Evolutionary conservation across 352 stramenopile genomes (phyloP).

Genomic region (Phytophthora hybrid): DNA sequence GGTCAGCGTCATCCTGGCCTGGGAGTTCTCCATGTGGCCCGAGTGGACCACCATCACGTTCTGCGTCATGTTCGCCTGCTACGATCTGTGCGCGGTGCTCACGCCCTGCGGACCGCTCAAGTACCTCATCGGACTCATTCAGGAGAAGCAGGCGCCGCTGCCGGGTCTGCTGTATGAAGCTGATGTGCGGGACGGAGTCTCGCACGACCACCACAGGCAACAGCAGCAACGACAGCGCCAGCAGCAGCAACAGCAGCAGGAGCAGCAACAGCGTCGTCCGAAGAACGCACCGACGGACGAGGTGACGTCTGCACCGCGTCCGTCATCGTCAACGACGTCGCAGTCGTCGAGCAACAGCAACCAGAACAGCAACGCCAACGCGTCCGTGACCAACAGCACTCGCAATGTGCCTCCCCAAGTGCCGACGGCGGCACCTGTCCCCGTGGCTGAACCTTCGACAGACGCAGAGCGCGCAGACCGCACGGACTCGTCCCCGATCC

Average conservation of each 20-base stretch:
- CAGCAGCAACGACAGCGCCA: constrained; percentile 20
- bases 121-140: constrained; percentile 93
- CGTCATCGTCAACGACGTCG: constrained; percentile 51
- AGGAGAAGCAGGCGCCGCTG: constrained; percentile 90
- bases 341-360: constrained; percentile 45
- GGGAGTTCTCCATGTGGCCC: constrained; percentile 97
- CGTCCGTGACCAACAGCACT: constrained; percentile 35
- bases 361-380: constrained; percentile 32
- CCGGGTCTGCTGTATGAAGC: constrained; percentile 98
- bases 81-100: constrained; percentile 98
- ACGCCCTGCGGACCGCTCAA: constrained; percentile 97
- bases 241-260: constrained; percentile 31
- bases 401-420: constrained; percentile 19
- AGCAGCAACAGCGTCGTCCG: constrained; percentile 16
- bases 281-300: constrained; percentile 34
- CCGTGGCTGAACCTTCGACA: constrained; percentile 26
- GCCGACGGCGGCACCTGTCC: constrained; percentile 13
- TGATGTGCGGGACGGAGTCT: constrained; percentile 80
- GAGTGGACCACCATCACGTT: constrained; percentile 94
- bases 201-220: constrained; percentile 50
- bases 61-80: constrained; percentile 96
- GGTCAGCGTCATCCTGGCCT: constrained; percentile 97
- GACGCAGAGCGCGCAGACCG: neutral
- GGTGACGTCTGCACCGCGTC: constrained; percentile 20
- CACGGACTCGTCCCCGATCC: constrained; percentile 43